Evolutionary conservation across 2,329 filamentous ascomycete genomes (phyloP).

Genomic region (Atkinsonella texensis): DNA sequence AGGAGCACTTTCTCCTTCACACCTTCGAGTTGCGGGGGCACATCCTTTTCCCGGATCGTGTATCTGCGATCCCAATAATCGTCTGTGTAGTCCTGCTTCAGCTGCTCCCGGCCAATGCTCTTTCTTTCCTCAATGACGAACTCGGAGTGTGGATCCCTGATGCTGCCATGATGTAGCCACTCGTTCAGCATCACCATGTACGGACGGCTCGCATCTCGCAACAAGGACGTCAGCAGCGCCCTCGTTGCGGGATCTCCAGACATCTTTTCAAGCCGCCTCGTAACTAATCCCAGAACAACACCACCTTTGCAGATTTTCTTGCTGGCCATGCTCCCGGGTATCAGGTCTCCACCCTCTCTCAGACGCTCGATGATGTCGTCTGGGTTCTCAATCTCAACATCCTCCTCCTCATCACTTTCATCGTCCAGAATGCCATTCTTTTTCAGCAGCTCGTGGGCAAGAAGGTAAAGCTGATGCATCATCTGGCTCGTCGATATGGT

Average conservation of each 20-base stretch:
- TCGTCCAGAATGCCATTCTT: conserved; percentile 81
- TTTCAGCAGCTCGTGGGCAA: conserved; percentile 78
- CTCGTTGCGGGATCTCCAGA: conserved; percentile 87
- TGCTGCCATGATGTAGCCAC: conserved; percentile 92
- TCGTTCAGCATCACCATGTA: conserved; percentile 99
- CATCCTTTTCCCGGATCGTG: conserved; percentile 80
- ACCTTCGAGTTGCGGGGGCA: conserved; percentile 80
- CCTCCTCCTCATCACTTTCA: conserved; percentile 58
- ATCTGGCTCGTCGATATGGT: conserved; percentile 84
- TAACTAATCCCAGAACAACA: conserved; percentile 79
- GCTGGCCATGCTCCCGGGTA: conserved; percentile 63
- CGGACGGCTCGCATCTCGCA: conserved; percentile 80
- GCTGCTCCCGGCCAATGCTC: conserved; percentile 78
- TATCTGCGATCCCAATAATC: conserved; percentile 99
- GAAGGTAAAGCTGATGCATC: conserved; percentile 76
- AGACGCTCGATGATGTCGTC: conserved; percentile 87
- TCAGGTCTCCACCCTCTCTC: conserved; percentile 72
- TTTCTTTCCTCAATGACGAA: conserved; percentile 94
- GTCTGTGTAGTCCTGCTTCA: conserved; percentile 95
- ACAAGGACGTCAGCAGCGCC: conserved; percentile 64
- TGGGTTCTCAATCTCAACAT: conserved; percentile 65
- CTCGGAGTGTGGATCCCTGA: conserved; percentile 86
- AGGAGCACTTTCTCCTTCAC: conserved; percentile 91
- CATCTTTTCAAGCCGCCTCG: conserved; percentile 73
- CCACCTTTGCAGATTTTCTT: conserved; percentile 97